Evolutionary conservation across 139 green algal genomes (phyloP).

Genomic region (Zygnema cylindricum): DNA sequence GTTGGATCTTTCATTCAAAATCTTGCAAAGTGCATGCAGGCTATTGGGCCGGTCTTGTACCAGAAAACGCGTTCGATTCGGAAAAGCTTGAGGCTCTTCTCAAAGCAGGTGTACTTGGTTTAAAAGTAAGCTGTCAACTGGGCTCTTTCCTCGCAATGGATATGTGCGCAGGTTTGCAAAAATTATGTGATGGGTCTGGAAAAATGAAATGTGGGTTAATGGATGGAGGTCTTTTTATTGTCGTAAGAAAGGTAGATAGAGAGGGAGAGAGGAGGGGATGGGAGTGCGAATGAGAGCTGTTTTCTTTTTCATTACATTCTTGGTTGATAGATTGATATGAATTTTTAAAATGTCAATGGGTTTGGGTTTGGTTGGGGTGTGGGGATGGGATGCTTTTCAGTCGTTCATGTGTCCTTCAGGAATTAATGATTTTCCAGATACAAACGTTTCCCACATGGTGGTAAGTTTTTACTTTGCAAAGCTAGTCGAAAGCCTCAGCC

Average conservation of each 20-base stretch:
- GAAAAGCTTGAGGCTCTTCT: slow-evolving; percentile 73
- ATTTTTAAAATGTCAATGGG: not conserved
- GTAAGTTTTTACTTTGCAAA: slow-evolving; percentile 36
- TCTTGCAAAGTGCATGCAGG: too few species aligned
- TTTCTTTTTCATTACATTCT: not conserved
- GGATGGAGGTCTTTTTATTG: too few species aligned
- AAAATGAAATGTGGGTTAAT: too few species aligned
- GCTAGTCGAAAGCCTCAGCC: too few species aligned
- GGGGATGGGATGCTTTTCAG: slow-evolving; percentile 31
- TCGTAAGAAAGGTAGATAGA: too few species aligned
- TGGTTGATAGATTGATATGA: not conserved
- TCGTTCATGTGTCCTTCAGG: slow-evolving; percentile 87
- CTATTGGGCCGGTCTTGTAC: slow-evolving; percentile 91
- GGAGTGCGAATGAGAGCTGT: too few species aligned
- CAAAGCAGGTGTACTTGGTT: slow-evolving; percentile 78
- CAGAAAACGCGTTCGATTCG: slow-evolving; percentile 79
- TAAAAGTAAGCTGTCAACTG: slow-evolving; percentile 80
- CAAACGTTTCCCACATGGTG: slow-evolving; percentile 68
- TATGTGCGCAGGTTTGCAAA: too few species aligned
- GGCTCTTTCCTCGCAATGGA: too few species aligned
- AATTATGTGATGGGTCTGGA: too few species aligned
- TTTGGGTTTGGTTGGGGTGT: not conserved
- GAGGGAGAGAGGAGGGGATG: too few species aligned
- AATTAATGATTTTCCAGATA: slow-evolving; percentile 86
- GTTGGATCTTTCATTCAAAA: too few species aligned